Evolutionary conservation across 768 basidiomycete genomes (phyloP), one percentile per base, ranked within the genome.

Genomic region (Agrocybe chaxingu): DNA sequence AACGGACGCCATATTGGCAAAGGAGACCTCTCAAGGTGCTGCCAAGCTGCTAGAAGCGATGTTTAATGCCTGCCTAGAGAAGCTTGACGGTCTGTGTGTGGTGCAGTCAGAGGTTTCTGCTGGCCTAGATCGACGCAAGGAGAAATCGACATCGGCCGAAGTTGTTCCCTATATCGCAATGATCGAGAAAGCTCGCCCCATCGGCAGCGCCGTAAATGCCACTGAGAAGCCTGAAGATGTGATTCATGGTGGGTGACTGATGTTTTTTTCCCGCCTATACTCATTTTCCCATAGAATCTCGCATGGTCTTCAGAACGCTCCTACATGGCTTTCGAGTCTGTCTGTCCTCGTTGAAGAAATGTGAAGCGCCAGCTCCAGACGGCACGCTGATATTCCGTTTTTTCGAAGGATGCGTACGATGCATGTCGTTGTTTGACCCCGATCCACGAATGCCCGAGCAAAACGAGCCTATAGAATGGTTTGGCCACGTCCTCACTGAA

Each of bases 321-420:
- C 75, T 96, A 6, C 92, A 92, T 57, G 93, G 91, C 0, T 85
- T 95, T 62, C 87, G 93, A 13, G 84, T 86, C 1, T 85, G 87
- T 53, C 77, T 97, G 4, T 71, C 77, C 12, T 82, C 82, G 8
- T 70, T 98, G 57, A 88, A 87, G 60, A 90, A 90, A 63, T 81
- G 85, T 50, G 87, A 91, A 12, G 87, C 85, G 0, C 79, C 85
- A 1, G 70, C 82, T 42, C 86, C 92, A 2, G 91, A 98, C 59
- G 93, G 93, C 8, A 84, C 82, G n/a, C 70, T 93, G 35, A 84
- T 98, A 50, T 86, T 87, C 48, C 84, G 89, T 41, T 79, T 98
- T 55, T 98, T 98, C 68, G 85, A 89, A 56, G 84, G 87, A 30
- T 85, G 85, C 59, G 77, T 97, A 55, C 81, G 83, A 35, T 91